These are phyloP conservation scores for Neurospora intermedia DNA, from an alignment of 495 filamentous ascomycete species.

Conservation along the genomic window DNA sequence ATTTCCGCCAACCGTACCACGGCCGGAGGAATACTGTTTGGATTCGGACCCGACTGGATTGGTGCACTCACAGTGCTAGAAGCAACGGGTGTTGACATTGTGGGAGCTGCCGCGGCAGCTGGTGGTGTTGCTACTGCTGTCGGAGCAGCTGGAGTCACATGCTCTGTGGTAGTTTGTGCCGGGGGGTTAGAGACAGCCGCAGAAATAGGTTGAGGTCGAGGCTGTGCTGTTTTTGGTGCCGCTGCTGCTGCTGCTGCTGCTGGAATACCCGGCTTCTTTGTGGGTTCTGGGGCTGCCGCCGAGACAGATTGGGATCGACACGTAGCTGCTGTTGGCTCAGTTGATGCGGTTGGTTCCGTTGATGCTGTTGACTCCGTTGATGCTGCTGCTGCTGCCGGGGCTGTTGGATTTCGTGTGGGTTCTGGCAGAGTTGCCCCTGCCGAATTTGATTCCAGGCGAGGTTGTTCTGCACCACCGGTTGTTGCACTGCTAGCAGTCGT, in stretches of 20 bases:
- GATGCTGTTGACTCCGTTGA: not conserved
- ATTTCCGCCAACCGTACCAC: not conserved
- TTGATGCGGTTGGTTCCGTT: not conserved
- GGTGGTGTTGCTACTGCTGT: not conserved
- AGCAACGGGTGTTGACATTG: not conserved
- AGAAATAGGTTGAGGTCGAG: not conserved
- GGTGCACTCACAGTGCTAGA: not conserved
- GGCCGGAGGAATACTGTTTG: not conserved
- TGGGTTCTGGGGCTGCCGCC: not conserved
- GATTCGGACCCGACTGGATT: not conserved
- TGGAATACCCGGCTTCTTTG: not conserved
- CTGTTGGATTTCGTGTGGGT: not conserved
- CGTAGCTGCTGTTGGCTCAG: not conserved
- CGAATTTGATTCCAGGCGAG: not conserved
- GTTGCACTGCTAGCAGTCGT: not conserved
- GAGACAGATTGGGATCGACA: not conserved
- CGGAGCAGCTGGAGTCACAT: too few species aligned
- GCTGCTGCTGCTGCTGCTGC: not conserved
- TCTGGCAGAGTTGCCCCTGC: not conserved
- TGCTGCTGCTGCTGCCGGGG: not conserved
- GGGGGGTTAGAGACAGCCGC: not conserved
- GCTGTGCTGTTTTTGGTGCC: not conserved
- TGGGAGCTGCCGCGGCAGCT: not conserved
- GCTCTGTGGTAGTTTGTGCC: not conserved
- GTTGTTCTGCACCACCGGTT: not conserved